phyloP scores from a whole-genome alignment of 2,329 filamentous ascomycete species.

The Penicillium sp. region DNA sequence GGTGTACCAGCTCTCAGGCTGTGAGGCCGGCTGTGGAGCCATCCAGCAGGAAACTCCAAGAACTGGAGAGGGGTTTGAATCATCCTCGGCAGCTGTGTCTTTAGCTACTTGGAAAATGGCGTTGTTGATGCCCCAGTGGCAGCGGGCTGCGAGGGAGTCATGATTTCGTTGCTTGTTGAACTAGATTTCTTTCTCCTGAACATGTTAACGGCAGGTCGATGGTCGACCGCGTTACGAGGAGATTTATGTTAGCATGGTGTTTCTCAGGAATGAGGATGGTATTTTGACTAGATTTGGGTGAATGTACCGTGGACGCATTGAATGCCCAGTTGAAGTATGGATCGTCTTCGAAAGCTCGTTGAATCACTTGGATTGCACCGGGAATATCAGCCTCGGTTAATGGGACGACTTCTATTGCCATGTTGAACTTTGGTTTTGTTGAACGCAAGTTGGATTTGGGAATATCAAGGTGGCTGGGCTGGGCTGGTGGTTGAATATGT shows the following conservation, averaged over 20 bases:
- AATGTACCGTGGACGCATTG: constrained; percentile 58
- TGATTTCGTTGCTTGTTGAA: constrained; percentile 65
- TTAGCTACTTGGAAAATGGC: constrained; percentile 74
- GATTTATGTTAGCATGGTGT: constrained; percentile 22
- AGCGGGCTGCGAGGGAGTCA: constrained; percentile 66
- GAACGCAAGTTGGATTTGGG: not conserved
- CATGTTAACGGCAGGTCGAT: constrained; percentile 5
- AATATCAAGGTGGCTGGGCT: too few relatives aligned
- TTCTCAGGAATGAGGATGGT: not conserved
- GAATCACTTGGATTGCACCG: constrained; percentile 66
- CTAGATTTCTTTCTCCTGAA: constrained; percentile 40
- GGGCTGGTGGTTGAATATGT: not conserved
- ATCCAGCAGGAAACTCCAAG: constrained; percentile 79
- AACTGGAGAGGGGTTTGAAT: constrained; percentile 49
- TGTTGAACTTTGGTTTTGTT: constrained; percentile 28
- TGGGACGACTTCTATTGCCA: constrained; percentile 59
- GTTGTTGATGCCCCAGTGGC: constrained; percentile 73
- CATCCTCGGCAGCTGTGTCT: constrained; percentile 46
- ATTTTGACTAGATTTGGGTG: constrained; percentile 6
- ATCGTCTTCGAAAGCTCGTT: constrained; percentile 68
- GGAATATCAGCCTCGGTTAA: constrained; percentile 66
- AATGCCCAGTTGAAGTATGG: constrained; percentile 72
- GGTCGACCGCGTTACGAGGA: constrained; percentile 24
- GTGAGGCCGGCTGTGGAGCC: constrained; percentile 55
- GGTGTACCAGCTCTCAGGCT: constrained; percentile 64